Evolutionary conservation across 2,329 filamentous ascomycete genomes (phyloP).

Genomic region (Calonectria ilicicola): DNA sequence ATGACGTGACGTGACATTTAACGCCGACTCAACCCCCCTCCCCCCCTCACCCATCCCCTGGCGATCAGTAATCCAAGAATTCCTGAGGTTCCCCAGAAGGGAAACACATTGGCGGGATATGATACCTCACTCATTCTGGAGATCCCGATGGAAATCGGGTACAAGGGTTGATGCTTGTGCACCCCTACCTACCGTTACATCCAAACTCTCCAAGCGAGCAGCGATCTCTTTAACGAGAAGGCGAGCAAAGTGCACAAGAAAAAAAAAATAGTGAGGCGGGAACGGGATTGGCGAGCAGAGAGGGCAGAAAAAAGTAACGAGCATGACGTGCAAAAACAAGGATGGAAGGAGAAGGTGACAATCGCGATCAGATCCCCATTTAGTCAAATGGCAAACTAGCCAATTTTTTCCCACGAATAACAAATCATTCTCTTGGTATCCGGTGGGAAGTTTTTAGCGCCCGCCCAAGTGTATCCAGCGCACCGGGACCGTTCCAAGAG

Average conservation of each 20-base stretch:
- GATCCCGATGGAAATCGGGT: conserved; percentile 18
- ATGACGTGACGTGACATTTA: conserved; percentile 23
- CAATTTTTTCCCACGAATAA: conserved; percentile 2
- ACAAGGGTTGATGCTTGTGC: not conserved
- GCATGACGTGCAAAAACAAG: conserved; percentile 5
- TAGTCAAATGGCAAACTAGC: not conserved
- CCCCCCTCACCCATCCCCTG: conserved; percentile 30
- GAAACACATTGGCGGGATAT: conserved; percentile 6
- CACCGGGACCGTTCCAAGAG: not conserved
- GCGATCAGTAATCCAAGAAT: conserved; percentile 40
- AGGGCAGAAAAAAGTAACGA: not conserved
- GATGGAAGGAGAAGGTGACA: conserved; percentile 1
- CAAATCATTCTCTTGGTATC: not conserved
- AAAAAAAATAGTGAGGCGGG: not conserved
- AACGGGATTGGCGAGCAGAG: not conserved
- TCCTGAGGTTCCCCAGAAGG: conserved; percentile 7
- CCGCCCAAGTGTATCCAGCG: conserved; percentile 5
- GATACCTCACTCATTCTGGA: conserved; percentile 11
- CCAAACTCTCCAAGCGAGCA: not conserved
- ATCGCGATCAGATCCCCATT: conserved; percentile 5
- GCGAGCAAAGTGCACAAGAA: not conserved
- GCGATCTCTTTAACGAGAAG: not conserved
- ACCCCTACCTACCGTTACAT: conserved; percentile 1
- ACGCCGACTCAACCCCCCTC: conserved; percentile 11
- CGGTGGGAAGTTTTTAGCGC: not conserved